Conservation (phyloP, 768 basidiomycete species). For the Serendipita sp. region DNA sequence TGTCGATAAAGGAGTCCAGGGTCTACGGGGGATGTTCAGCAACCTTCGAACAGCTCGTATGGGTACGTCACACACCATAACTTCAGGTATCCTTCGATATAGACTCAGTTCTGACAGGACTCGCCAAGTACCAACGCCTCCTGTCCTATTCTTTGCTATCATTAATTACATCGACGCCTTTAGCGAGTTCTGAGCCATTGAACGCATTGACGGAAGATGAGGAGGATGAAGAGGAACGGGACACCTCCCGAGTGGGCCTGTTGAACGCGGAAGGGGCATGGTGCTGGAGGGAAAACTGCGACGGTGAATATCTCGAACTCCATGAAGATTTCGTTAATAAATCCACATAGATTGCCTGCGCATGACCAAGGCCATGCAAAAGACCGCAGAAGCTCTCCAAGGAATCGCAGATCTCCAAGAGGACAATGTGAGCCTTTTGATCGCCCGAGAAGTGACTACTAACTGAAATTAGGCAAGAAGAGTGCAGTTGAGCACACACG, state of each 20-base stretch:
- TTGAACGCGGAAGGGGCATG: constrained; percentile 61
- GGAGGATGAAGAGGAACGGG: constrained; percentile 33
- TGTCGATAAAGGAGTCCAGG: constrained; percentile 53
- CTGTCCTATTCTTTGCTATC: constrained; percentile 60
- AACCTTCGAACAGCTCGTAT: constrained; percentile 48
- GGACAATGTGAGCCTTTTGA: constrained; percentile 39
- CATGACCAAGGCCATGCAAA: constrained; percentile 63
- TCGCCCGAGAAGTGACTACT: constrained; percentile 6
- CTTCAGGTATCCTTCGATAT: background rate
- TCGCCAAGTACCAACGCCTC: constrained; percentile 59
- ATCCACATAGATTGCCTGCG: constrained; percentile 45
- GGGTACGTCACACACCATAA: constrained; percentile 25
- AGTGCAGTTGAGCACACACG: constrained; percentile 58
- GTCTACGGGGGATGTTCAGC: constrained; percentile 43
- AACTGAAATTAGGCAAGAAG: constrained; percentile 41
- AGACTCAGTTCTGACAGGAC: constrained; percentile 30
- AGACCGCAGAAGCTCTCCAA: constrained; percentile 54
- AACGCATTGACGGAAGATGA: constrained; percentile 21
- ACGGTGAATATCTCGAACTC: constrained; percentile 26
- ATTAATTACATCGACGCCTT: constrained; percentile 52
- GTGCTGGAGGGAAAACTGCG: constrained; percentile 73
- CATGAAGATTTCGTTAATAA: background rate
- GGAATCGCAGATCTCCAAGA: constrained; percentile 65
- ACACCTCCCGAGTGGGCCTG: constrained; percentile 25
- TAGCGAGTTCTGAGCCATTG: constrained; percentile 29